Conservation (phyloP, 202 grass and related monocot species). For the Panicum virgatum region DNA sequence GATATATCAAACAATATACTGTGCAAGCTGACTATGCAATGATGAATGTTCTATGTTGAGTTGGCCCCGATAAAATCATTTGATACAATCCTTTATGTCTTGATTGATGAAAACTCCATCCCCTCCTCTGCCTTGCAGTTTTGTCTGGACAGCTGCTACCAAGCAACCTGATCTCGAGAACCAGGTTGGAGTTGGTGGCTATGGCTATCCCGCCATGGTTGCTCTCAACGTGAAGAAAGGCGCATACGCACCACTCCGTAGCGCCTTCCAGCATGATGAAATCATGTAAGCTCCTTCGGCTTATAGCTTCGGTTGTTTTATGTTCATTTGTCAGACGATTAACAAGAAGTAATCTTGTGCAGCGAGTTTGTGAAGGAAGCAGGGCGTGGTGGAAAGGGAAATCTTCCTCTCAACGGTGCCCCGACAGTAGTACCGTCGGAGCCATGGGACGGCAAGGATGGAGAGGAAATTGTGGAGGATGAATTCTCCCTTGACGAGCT, state of each 20-base stretch:
- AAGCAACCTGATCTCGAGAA: conserved; percentile 90
- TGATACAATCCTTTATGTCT: background rate
- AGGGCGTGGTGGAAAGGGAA: conserved; percentile 85
- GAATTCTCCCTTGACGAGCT: conserved; percentile 97
- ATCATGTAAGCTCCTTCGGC: conserved; percentile 63
- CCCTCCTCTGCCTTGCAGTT: conserved; percentile 52
- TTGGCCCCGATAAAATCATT: background rate
- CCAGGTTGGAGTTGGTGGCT: conserved; percentile 92
- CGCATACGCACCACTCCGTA: conserved; percentile 75
- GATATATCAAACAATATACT: too few species aligned
- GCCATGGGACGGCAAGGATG: conserved; percentile 98
- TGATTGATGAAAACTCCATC: background rate
- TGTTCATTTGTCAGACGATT: background rate
- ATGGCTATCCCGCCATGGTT: conserved; percentile 95
- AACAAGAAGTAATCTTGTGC: conserved; percentile 14
- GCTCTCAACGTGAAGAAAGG: conserved; percentile 97
- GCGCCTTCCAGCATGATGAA: conserved; percentile 78
- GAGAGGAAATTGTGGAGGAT: conserved; percentile 85
- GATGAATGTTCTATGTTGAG: background rate
- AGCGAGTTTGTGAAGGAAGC: conserved; percentile 96
- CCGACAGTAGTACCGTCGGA: conserved; percentile 59
- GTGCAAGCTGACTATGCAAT: background rate
- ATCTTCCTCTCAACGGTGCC: conserved; percentile 67
- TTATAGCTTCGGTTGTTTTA: background rate
- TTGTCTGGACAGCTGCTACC: conserved; percentile 80